phyloP scores from a whole-genome alignment of 169 alveolate genomes.

The Babesia bigemina region DNA sequence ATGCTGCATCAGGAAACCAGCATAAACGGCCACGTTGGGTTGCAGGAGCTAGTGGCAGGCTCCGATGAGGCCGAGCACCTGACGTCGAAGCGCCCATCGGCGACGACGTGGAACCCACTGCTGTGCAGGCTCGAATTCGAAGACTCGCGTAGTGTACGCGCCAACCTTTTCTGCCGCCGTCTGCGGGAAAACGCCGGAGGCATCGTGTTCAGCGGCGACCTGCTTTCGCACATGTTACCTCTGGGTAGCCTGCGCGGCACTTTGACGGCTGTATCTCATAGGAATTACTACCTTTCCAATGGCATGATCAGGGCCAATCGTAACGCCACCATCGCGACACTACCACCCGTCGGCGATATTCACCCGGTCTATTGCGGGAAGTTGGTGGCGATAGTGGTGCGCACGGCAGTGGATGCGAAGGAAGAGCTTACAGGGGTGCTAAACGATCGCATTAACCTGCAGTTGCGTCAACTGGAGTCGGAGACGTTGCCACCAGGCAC shows the following conservation, averaged over 20 bases:
- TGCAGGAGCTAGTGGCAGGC: conserved; percentile 24
- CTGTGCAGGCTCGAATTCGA: conserved; percentile 16
- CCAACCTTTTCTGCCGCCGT: conserved; percentile 14
- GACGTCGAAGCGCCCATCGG: neutral
- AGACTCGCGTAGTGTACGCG: neutral
- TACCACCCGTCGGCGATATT: neutral
- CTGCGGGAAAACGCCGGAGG: conserved; percentile 22
- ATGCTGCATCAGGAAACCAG: conserved; percentile 21
- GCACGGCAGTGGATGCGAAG: conserved; percentile 13
- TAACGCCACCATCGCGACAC: conserved; percentile 36
- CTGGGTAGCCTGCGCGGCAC: conserved; percentile 7
- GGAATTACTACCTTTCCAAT: conserved; percentile 38
- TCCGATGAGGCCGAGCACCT: conserved; percentile 33
- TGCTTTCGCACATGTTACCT: conserved; percentile 13
- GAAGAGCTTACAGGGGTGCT: conserved; percentile 23
- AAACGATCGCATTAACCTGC: conserved; percentile 45
- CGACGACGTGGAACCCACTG: conserved; percentile 22
- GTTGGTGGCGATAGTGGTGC: conserved; percentile 39
- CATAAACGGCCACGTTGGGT: conserved; percentile 10
- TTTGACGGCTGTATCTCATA: conserved; percentile 26
- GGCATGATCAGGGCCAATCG: conserved; percentile 38
- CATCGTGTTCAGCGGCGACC: conserved; percentile 7
- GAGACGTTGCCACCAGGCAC: conserved; percentile 36
- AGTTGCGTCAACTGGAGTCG: conserved; percentile 36
- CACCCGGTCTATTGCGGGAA: conserved; percentile 28